These are phyloP conservation scores for Melanomma pulvis-pyrius DNA, from an alignment of 495 filamentous ascomycete species.

Conservation along the genomic window DNA sequence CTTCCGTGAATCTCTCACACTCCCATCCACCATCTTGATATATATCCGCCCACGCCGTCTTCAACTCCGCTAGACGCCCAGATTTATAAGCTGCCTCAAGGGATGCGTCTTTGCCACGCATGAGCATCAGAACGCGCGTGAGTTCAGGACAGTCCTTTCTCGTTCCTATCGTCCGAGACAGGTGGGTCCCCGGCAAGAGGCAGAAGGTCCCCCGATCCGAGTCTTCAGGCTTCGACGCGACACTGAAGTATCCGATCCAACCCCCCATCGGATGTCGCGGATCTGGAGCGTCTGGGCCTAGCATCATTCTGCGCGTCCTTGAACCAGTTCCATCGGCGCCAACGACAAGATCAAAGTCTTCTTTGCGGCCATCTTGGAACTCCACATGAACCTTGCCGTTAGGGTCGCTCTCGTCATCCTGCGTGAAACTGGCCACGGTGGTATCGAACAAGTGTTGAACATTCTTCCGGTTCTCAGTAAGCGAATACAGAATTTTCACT, in stretches of 20 bases:
- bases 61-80: background rate
- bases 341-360: background rate
- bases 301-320: background rate
- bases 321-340: background rate
- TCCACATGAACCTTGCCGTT: background rate
- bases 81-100: background rate
- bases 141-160: background rate
- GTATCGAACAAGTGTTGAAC: background rate
- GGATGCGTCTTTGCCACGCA: background rate
- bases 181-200: background rate
- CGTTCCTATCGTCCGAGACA: background rate
- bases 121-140: background rate
- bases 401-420: background rate
- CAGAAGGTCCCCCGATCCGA: background rate
- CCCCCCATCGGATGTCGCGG: background rate
- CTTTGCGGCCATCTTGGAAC: background rate
- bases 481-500: background rate
- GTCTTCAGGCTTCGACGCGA: background rate
- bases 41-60: background rate
- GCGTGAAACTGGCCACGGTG: background rate
- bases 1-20: background rate
- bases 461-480: background rate
- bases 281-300: background rate
- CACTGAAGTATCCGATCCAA: background rate
- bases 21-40: background rate